These are phyloP conservation scores for Wickerhamiella spandovensis DNA, from an alignment of 805 yeast species.

Conservation along the genomic window DNA sequence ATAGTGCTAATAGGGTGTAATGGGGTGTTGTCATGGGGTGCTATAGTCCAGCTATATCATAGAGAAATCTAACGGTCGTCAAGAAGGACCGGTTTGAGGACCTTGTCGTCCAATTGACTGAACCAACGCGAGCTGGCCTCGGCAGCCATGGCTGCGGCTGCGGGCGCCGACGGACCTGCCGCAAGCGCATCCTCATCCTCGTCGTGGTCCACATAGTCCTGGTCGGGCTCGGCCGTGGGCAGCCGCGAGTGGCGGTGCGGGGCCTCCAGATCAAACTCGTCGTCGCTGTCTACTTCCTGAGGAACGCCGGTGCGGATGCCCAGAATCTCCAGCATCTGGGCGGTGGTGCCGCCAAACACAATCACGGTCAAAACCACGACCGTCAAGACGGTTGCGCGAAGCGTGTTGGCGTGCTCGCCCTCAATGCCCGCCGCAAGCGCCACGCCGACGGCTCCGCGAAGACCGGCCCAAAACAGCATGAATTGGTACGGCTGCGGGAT, in stretches of 20 bases:
- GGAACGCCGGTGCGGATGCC: conserved; percentile 87
- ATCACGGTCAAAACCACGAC: conserved; percentile 95
- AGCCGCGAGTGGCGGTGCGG: conserved; percentile 17
- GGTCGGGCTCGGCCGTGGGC: conserved; percentile 7
- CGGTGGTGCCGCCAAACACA: conserved; percentile 95
- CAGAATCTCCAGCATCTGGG: conserved; percentile 90
- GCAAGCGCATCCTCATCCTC: conserved; percentile 25
- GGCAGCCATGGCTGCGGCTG: conserved; percentile 1
- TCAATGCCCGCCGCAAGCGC: conserved; percentile 96
- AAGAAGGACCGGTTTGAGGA: conserved; percentile 78
- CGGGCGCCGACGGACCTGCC: conserved; percentile 11
- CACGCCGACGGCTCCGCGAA: conserved; percentile 98
- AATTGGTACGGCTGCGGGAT: conserved; percentile 91
- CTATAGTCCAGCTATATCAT: conserved; percentile 1
- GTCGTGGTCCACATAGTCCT: conserved; percentile 12
- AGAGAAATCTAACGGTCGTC: conserved; percentile 30
- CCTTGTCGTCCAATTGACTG: conserved; percentile 83
- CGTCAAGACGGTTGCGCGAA: conserved; percentile 88
- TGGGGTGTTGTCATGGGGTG: too few relatives aligned
- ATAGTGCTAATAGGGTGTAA: too few relatives aligned
- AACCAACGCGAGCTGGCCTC: conserved; percentile 47
- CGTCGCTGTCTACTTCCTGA: conserved; percentile 75
- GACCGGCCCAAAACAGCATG: conserved; percentile 99
- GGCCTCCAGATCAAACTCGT: conserved; percentile 86
- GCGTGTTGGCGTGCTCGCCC: conserved; percentile 80